Percentiles rank a stretch among this genome's conserved stretches.
Evolutionary conservation across 805 yeast species (phyloP).

Genomic region (Blastobotrys mokoenaii): DNA sequence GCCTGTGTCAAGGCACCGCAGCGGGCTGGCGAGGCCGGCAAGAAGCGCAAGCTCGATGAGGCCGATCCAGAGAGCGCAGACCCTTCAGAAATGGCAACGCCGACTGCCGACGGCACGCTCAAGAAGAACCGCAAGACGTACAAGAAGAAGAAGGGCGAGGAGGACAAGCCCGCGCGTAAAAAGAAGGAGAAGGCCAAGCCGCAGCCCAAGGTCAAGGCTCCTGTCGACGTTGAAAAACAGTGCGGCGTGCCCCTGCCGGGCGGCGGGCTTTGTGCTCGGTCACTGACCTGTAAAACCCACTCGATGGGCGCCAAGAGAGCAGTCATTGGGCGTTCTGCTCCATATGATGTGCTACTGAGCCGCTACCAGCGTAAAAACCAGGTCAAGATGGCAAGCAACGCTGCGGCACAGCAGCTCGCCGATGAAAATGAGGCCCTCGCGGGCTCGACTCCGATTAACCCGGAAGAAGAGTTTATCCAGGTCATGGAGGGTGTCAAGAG

Average conservation of each 20-base stretch:
- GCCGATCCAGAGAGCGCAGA: not conserved
- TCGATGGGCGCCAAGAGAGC: constrained; percentile 98
- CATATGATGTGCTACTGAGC: constrained; percentile 79
- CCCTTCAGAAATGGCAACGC: not conserved
- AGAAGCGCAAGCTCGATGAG: constrained; percentile 7
- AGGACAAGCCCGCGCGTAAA: constrained; percentile 2
- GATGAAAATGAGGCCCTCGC: constrained; percentile 27
- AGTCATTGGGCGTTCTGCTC: constrained; percentile 86
- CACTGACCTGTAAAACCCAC: constrained; percentile 94
- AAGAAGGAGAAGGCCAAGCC: constrained; percentile 15
- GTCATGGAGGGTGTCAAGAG: constrained; percentile 83
- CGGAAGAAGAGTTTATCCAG: constrained; percentile 88
- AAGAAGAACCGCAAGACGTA: constrained; percentile 11
- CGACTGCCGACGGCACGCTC: constrained; percentile 4
- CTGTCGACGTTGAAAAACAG: constrained; percentile 86
- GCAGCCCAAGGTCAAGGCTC: constrained; percentile 55
- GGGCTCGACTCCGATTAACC: constrained; percentile 47
- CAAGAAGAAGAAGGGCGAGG: constrained; percentile 13
- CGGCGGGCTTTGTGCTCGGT: constrained; percentile 94
- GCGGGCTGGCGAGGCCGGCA: constrained; percentile 1
- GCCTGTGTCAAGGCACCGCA: constrained; percentile 8
- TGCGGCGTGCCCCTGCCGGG: constrained; percentile 93
- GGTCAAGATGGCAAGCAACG: constrained; percentile 59
- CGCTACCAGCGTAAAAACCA: constrained; percentile 91
- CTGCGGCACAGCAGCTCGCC: constrained; percentile 32